phyloP scores from a whole-genome alignment of 2,329 filamentous ascomycete species.

The Xylariaceae sp. region DNA sequence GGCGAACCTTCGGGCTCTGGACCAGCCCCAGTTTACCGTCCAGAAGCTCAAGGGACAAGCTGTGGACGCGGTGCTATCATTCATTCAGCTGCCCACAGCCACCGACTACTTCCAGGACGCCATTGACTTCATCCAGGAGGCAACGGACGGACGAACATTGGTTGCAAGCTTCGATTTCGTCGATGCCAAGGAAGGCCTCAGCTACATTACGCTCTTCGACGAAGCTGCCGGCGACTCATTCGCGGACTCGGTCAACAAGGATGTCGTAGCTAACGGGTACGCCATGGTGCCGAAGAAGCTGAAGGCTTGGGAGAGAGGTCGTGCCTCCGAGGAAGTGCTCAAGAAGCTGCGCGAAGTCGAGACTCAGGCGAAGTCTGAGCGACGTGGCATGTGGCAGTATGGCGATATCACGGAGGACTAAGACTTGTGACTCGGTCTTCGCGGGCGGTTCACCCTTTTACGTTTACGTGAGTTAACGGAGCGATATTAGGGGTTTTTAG shows the following conservation, averaged over 20 bases:
- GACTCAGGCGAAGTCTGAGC: constrained; percentile 72
- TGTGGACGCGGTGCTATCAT: constrained; percentile 79
- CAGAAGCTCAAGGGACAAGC: constrained; percentile 87
- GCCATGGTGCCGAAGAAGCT: constrained; percentile 92
- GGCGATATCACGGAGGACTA: constrained; percentile 92
- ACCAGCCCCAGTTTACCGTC: constrained; percentile 72
- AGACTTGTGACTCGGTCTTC: constrained; percentile 5
- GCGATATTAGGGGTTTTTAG: no score
- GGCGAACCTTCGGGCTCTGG: constrained; percentile 77
- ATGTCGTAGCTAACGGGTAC: constrained; percentile 77
- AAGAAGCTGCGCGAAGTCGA: constrained; percentile 71
- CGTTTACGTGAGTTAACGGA: no score
- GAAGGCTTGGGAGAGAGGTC: constrained; percentile 81
- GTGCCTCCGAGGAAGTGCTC: constrained; percentile 67
- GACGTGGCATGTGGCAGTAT: constrained; percentile 96
- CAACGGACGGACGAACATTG: constrained; percentile 72
- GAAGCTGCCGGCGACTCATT: constrained; percentile 57
- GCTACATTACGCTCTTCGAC: constrained; percentile 88
- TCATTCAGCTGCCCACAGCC: constrained; percentile 81
- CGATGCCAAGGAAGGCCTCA: constrained; percentile 72
- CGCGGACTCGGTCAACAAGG: constrained; percentile 84
- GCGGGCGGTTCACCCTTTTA: no score
- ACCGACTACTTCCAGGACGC: constrained; percentile 82
- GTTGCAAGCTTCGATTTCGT: constrained; percentile 90
- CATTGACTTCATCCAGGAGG: constrained; percentile 69